Evolutionary conservation across 106 monocot species (phyloP), one percentile per base, ranked within the genome.

Genomic region (Acanthochlamys bracteata): DNA sequence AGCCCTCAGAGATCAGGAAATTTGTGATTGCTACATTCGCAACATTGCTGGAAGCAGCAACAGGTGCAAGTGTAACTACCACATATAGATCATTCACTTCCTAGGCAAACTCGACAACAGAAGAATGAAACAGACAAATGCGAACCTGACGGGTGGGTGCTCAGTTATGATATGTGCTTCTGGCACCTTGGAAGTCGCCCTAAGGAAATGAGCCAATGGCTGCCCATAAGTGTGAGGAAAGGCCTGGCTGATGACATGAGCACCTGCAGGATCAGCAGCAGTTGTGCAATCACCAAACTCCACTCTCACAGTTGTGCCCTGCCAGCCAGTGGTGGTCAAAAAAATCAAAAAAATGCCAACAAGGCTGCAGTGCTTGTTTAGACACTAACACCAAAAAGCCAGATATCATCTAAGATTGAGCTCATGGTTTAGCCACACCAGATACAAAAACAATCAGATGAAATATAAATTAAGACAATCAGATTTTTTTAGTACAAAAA

Each of bases 141-240:
- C 33, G 59, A 43, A 84, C 89, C 79, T 84, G 49, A 79, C 66
- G 16, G 73, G 42, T 17, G 89, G 76, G 64, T 79, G 84, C 61
- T 89, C 84, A 7, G 73, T 74, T 71, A 84, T 84, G 68, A 84
- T 76, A 25, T 76, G 75, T n/a, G 84, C 84, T 78, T 84, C 80
- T 39, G 89, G 73, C 63, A 72, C 82, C 20, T 67, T 75, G 55
- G 84, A 51, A 16, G 71, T 82, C 26, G 69, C 65, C 61, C 82
- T 79, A 53, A 84, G 63, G 64, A 89, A 85, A 74, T 89, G 89
- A 45, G 81, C 89, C 60, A 89, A 77, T 23, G 84, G 82, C 61
- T 76, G 84, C 15, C 89, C 89, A 71, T 76, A 89, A 10, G 89
- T 89, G 69, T 85, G 78, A 10, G 89, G 89, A 61, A 78, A 88